Base-by-base conservation (phyloP, 352 stramenopile species). In the Phytophthora nicotianae region DNA sequence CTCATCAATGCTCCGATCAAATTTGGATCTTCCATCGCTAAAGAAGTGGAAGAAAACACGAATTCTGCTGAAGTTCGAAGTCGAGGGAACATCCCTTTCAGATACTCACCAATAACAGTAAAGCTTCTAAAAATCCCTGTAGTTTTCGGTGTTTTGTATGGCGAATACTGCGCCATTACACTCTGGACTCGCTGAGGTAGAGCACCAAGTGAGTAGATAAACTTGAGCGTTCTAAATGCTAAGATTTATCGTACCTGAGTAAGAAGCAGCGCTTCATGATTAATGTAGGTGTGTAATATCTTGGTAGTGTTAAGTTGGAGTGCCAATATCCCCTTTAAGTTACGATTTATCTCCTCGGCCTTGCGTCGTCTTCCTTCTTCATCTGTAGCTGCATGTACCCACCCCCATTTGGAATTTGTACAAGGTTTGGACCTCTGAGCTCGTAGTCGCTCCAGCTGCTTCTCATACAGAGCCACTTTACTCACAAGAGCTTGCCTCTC, bases 401-500 rank as follows among this genome's bases (percentile, higher is more conserved):
- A 67, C 3, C 33, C 23, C 58, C 50, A 67, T 16, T 62, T 67
- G 43, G 27, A 23, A 17, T 43, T 23, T 48, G 17, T 7, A 19
- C 19, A 45, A 14, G 13, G 40, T 26, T 13, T 10, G 10, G 49
- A 24, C 14, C 50, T 43, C 9, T 41, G 43, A n/a, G 56, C 27
- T 11, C 10, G 21, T 14, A 68, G 17, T 24, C 62, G 37, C 26
- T 68, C 59, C 21, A 68, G 32, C n/a, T 68, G 43, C 5, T 35
- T 21, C 43, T 68, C 51, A 35, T 52, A 62, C 11, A 50, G 50
- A 2, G 23, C 38, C 16, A 68, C 19, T 46, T 68, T 43, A 9
- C 29, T 53, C 1, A 29, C 43, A 38, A 68, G 51, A n/a, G 24
- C 11, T 27, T 57, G 43, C 35, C 45, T 26, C 20, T 68, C 59